These are phyloP conservation scores for Irpex sp. DNA, from an alignment of 1,284 basidiomycete genomes.

Conservation along the genomic window DNA sequence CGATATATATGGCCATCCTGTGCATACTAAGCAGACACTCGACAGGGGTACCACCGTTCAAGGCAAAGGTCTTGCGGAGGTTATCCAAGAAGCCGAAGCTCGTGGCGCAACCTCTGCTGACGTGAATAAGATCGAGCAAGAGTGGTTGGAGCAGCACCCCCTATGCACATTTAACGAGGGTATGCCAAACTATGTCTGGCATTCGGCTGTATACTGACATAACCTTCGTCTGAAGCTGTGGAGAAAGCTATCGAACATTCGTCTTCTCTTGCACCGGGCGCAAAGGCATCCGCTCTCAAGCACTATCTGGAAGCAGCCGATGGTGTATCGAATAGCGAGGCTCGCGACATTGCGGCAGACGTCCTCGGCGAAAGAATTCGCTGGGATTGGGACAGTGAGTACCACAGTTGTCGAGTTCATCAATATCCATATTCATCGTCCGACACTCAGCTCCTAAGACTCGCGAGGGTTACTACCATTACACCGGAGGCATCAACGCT, in stretches of 20 bases:
- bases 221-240: constrained; percentile 43
- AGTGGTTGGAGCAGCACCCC: constrained; percentile 73
- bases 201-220: constrained; percentile 1
- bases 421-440: neutral
- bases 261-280: constrained; percentile 29
- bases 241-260: constrained; percentile 50
- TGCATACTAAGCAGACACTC: neutral
- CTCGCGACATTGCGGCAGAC: constrained; percentile 69
- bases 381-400: constrained; percentile 82
- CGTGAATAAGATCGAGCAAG: constrained; percentile 73
- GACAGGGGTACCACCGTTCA: constrained; percentile 13
- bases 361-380: constrained; percentile 68
- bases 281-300: constrained; percentile 56
- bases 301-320: constrained; percentile 56
- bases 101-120: constrained; percentile 66
- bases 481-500: constrained; percentile 78
- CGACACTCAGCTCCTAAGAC: constrained; percentile 66
- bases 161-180: constrained; percentile 86
- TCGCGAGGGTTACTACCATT: constrained; percentile 90
- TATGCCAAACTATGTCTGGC: constrained; percentile 24
- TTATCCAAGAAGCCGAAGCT: constrained; percentile 71
- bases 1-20: neutral
- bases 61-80: constrained; percentile 65
- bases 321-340: constrained; percentile 75
- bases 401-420: constrained; percentile 5